A percentile compares a stretch with the other conserved stretches of the same genome.
These are phyloP conservation scores for Keithomyces neogunnii DNA, from an alignment of 2,329 filamentous ascomycete genomes.

Conservation along the genomic window DNA sequence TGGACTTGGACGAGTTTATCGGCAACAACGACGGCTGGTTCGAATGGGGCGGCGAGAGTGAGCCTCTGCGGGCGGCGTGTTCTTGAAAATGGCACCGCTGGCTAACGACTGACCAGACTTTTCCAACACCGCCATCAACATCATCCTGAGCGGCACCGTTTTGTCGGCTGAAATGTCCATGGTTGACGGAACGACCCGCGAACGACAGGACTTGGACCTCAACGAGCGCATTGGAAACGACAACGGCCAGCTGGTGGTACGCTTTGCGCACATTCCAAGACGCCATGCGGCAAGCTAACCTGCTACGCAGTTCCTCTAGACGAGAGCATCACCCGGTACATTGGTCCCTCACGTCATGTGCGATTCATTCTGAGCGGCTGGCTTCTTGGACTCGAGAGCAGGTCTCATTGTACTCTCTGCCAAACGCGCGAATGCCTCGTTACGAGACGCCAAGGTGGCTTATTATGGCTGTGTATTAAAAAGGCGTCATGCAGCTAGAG, in stretches of 20 bases:
- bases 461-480: too few relatives aligned
- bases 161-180: constrained; percentile 5
- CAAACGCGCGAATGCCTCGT: too few relatives aligned
- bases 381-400: too few relatives aligned
- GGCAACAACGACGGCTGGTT: constrained; percentile 11
- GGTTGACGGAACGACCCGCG: constrained; percentile 2
- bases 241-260: constrained; percentile 8
- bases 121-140: not conserved
- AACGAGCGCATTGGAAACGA: constrained; percentile 9
- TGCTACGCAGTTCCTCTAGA: too few relatives aligned
- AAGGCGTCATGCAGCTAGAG: too few relatives aligned
- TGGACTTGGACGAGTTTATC: constrained; percentile 9
- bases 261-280: not conserved
- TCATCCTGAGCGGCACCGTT: not conserved
- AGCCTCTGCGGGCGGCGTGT: not conserved
- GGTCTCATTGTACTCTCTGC: too few relatives aligned
- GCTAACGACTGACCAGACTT: constrained; percentile 2
- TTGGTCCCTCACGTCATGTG: too few relatives aligned
- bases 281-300: too few relatives aligned
- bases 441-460: too few relatives aligned
- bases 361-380: too few relatives aligned
- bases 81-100: not conserved
- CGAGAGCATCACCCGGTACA: too few relatives aligned
- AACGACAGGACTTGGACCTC: constrained; percentile 8
- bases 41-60: constrained; percentile 10